Base-by-base conservation (phyloP, 2,329 filamentous ascomycete genomes). In the Fusarium sterilihyphosum region DNA sequence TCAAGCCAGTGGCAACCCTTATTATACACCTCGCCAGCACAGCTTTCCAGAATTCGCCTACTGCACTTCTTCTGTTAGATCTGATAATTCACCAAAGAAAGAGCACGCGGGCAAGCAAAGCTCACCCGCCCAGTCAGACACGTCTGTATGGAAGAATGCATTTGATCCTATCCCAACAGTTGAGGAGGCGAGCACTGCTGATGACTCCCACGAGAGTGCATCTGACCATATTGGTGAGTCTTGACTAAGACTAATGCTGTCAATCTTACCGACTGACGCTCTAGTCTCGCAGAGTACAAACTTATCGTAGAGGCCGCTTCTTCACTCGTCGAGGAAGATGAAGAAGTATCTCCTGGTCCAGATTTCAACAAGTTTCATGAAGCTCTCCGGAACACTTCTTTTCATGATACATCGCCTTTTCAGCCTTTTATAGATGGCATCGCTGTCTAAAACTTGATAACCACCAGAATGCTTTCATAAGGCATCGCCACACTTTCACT, bases 111-210 rank as follows among this genome's bases (percentile, higher is more conserved):
- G 50, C 29, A 46, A 46, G n/a, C 43, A 50, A 13, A 22, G 33
- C 47, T 73, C 58, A 14, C 57, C 70, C 31, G 47, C 29, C 12
- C 41, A 60, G 44, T 53, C 52, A 24, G 70, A 73, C 24, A 62
- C 63, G 10, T 56, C 61, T 66, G 37, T 65, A 37, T 75, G 73
- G 73, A 75, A 73, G 47, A 75, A 75, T 40, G 73, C 59, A 12
- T 75, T 75, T 43, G 71, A 80, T 17, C 63, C 65, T 20, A 66
- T 81, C 18, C 79, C 82, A 4, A 81, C 81, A 38, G 77, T 83
- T 37, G 83, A 84, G 50, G 83, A 84, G 65, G 79, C 80, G 22
- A 71, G 70, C 26, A 81, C 81, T 20, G 64, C 78, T 6, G 56
- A 74, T 11, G 58, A 66, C 12, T 50, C 80, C 7, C 77, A 80